A percentile compares a stretch with the other conserved stretches of the same genome.
Conservation (phyloP, 2,329 filamentous ascomycete genomes). For the Fusarium sp. region DNA sequence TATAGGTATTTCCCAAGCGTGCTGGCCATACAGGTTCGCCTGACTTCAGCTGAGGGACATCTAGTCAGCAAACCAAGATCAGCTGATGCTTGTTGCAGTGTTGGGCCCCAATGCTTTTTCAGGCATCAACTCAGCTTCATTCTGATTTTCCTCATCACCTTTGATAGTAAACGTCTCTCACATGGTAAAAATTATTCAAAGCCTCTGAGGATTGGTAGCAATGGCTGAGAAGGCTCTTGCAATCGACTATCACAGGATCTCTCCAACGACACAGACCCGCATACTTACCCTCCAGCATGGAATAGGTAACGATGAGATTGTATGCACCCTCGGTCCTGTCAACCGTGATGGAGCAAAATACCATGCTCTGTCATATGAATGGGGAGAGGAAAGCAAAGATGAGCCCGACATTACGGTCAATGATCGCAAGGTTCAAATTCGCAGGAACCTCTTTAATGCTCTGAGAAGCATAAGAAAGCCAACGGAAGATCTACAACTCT, state of each 20-base stretch:
- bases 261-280: not conserved
- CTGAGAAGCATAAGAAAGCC: not conserved
- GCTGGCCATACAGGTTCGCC: too few species aligned
- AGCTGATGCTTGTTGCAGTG: too few species aligned
- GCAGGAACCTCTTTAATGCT: not conserved
- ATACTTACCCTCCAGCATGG: not conserved
- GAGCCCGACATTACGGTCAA: not conserved
- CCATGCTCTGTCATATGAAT: not conserved
- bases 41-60: too few species aligned
- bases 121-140: not conserved
- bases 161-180: too few species aligned
- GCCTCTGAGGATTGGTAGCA: too few species aligned
- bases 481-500: rapidly evolving
- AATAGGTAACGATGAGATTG: rapidly evolving
- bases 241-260: not conserved
- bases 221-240: not conserved
- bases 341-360: rapidly evolving
- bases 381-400: not conserved
- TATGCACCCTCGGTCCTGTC: not conserved
- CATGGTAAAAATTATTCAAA: too few species aligned
- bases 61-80: too few species aligned
- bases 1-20: too few species aligned
- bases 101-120: not conserved
- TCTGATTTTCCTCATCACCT: too few species aligned
- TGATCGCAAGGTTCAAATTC: not conserved